Percentiles rank a stretch among this genome's conserved stretches.
Evolutionary conservation across 225 moss, liverwort and hornwort genomes (phyloP).

Genomic region (Marchantia polymorpha): DNA sequence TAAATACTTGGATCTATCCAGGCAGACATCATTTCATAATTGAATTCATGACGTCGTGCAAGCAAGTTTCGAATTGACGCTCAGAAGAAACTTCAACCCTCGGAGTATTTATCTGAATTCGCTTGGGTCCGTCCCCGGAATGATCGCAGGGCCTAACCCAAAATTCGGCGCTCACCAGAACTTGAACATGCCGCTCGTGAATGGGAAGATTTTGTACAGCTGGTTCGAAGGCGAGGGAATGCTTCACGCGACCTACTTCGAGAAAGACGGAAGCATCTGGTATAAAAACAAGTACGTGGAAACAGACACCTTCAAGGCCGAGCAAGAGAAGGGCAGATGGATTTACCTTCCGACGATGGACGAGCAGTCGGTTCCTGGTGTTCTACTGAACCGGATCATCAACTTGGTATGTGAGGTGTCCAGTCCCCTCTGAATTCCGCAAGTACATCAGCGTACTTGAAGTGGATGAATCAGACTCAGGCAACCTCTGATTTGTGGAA

Average conservation of each 20-base stretch:
- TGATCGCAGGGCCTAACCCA: conserved; percentile 29
- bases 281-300: conserved; percentile 31
- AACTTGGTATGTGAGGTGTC: not conserved
- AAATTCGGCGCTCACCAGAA: conserved; percentile 15
- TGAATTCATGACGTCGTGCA: not conserved
- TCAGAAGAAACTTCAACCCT: not conserved
- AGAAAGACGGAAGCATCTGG: conserved; percentile 10
- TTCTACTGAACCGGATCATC: not conserved
- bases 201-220: conserved; percentile 13
- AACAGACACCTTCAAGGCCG: conserved; percentile 12
- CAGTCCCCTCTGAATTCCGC: no score
- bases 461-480: no score
- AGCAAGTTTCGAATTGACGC: not conserved
- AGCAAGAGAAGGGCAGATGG: conserved; percentile 17
- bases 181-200: conserved; percentile 10
- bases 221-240: conserved; percentile 36
- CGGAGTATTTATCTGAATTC: not conserved
- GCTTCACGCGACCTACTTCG: conserved; percentile 29
- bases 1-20: no score
- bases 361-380: not conserved
- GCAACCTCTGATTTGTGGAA: no score
- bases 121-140: not conserved
- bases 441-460: no score
- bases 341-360: conserved; percentile 16
- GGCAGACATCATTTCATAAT: no score